Evolutionary conservation across 805 yeast species (phyloP).

Genomic region (Metschnikowia borealis): DNA sequence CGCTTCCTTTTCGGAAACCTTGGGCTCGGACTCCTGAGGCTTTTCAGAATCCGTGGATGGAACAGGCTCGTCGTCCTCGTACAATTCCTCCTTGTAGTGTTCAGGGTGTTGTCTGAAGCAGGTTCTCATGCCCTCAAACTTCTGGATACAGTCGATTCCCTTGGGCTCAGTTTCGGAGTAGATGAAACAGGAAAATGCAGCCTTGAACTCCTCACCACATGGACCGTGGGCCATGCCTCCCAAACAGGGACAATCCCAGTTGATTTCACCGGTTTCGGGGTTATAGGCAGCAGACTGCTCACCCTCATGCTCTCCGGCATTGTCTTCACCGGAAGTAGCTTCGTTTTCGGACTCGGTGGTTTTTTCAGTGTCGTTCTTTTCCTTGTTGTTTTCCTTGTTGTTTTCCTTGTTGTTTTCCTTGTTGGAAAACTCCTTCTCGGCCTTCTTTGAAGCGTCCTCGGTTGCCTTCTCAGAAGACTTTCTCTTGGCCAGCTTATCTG

Average conservation of each 20-base stretch:
- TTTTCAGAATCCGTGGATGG: conserved; percentile 5
- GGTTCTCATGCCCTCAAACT: conserved; percentile 86
- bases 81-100: conserved; percentile 84
- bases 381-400: neutral
- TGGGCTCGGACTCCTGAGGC: no score
- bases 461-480: conserved; percentile 5
- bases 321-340: neutral
- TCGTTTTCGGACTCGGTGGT: no score
- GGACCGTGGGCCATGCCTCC: conserved; percentile 99
- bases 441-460: conserved; percentile 6
- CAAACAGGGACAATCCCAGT: conserved; percentile 99
- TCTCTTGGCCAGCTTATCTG: conserved; percentile 9
- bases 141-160: conserved; percentile 91
- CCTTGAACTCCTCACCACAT: conserved; percentile 93
- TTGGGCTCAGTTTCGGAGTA: conserved; percentile 93
- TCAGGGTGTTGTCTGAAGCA: conserved; percentile 94
- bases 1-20: no score
- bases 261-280: conserved; percentile 97
- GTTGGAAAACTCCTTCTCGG: conserved; percentile 4
- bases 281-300: conserved; percentile 70
- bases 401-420: neutral
- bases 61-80: conserved; percentile 61
- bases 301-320: conserved; percentile 23
- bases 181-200: conserved; percentile 91
- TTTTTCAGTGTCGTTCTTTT: neutral